Conservation (phyloP, 805 yeast species). For the Saccharomycopsis javanensis region DNA sequence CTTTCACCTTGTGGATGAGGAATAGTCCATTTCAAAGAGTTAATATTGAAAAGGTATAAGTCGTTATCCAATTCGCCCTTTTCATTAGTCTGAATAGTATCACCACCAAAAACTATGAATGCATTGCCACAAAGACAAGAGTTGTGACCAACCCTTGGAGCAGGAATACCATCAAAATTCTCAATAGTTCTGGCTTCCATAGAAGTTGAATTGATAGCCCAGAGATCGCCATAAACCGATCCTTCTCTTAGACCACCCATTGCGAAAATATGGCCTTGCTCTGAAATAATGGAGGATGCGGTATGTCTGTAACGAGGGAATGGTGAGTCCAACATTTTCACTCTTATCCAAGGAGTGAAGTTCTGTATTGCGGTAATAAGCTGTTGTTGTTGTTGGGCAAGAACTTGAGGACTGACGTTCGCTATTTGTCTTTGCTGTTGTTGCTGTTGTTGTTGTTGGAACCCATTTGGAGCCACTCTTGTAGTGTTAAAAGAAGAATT, state of each 20-base stretch:
- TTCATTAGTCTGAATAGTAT: constrained; percentile 70
- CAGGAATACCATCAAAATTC: constrained; percentile 72
- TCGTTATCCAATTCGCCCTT: constrained; percentile 79
- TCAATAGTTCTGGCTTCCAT: constrained; percentile 46
- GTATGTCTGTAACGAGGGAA: constrained; percentile 94
- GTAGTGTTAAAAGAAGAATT: not conserved
- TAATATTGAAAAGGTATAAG: constrained; percentile 75
- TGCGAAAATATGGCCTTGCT: constrained; percentile 69
- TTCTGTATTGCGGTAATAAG: constrained; percentile 11
- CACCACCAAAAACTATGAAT: constrained; percentile 93
- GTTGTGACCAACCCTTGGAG: constrained; percentile 96
- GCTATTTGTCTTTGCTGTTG: not conserved
- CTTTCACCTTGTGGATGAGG: constrained; percentile 65
- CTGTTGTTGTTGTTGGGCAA: constrained; percentile 24
- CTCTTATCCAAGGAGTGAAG: constrained; percentile 56
- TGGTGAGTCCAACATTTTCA: constrained; percentile 63
- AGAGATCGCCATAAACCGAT: constrained; percentile 88
- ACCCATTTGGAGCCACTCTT: not conserved
- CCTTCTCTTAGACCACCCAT: constrained; percentile 96
- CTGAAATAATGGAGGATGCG: constrained; percentile 65
- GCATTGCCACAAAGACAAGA: constrained; percentile 90
- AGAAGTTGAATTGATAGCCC: constrained; percentile 43
- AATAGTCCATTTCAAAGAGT: constrained; percentile 67
- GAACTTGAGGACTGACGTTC: constrained; percentile 4
- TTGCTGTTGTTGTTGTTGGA: not conserved